Evolutionary conservation across 2,329 filamentous ascomycete genomes (phyloP).

Genomic region (Sordariomycetes sp.): DNA sequence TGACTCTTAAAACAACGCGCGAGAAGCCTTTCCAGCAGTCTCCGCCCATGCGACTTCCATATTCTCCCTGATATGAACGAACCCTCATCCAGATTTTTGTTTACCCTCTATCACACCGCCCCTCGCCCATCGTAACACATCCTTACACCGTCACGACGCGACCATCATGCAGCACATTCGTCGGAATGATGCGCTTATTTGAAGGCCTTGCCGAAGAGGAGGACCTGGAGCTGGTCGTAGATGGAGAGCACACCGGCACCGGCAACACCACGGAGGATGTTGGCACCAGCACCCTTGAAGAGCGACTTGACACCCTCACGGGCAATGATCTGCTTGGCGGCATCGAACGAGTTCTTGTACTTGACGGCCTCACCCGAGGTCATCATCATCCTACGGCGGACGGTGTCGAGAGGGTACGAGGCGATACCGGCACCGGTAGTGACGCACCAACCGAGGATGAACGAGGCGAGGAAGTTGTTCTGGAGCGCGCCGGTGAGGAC

Average conservation of each 20-base stretch:
- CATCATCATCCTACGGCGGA: constrained; percentile 99
- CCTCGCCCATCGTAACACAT: background rate
- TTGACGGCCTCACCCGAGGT: constrained; percentile 95
- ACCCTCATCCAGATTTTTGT: constrained; percentile 19
- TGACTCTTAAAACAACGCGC: background rate
- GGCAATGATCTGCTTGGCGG: constrained; percentile 90
- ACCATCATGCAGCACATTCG: background rate
- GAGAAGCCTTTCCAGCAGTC: constrained; percentile 13
- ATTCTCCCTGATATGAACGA: constrained; percentile 28
- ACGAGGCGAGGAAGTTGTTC: constrained; percentile 99
- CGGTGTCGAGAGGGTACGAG: constrained; percentile 99
- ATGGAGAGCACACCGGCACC: constrained; percentile 99
- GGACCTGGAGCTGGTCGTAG: constrained; percentile 99
- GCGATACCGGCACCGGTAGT: constrained; percentile 99
- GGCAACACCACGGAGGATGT: constrained; percentile 99
- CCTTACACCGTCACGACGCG: background rate
- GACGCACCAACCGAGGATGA: constrained; percentile 96
- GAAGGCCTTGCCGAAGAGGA: constrained; percentile 99
- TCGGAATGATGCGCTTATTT: constrained; percentile 43
- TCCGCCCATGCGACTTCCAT: constrained; percentile 32
- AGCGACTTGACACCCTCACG: constrained; percentile 97
- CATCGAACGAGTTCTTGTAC: constrained; percentile 95
- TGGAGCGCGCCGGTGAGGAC: constrained; percentile 81
- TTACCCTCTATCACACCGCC: constrained; percentile 12
- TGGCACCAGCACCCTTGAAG: constrained; percentile 99